Percentiles rank a stretch among this genome's conserved stretches.
phyloP scores from a whole-genome alignment of 768 basidiomycete genomes.

The Mycena chlorophos region DNA sequence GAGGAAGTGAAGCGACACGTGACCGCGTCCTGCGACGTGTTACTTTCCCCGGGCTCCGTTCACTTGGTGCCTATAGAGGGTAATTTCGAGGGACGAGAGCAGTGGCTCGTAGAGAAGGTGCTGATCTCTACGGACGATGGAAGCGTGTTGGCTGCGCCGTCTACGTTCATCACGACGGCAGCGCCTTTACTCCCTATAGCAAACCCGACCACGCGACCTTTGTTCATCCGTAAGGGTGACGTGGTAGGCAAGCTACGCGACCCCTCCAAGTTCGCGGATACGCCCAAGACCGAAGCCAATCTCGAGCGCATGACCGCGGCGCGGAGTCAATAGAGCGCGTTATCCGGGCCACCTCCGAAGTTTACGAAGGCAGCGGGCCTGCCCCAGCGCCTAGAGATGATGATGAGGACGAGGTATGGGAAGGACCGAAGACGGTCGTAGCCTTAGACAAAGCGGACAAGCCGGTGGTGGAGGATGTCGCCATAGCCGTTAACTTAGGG shows the following conservation, averaged over 20 bases:
- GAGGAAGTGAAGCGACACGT: background rate
- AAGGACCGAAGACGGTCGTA: no score
- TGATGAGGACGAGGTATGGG: no score
- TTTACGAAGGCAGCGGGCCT: no score
- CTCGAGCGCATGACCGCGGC: background rate
- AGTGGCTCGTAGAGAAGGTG: conserved; percentile 22
- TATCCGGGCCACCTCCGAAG: background rate
- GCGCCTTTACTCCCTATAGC: background rate
- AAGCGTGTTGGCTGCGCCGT: background rate
- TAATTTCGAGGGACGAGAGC: conserved; percentile 8
- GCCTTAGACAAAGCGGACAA: no score
- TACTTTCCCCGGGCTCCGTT: background rate
- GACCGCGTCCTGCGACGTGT: background rate
- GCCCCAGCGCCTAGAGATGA: no score
- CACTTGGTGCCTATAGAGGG: conserved; percentile 9
- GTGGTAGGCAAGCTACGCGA: conserved; percentile 2
- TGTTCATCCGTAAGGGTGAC: background rate
- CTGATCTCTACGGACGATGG: conserved; percentile 5
- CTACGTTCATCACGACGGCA: background rate
- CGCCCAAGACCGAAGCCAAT: background rate
- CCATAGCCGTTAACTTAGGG: no score
- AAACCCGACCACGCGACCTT: background rate
- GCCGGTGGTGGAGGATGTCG: no score
- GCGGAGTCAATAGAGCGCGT: conserved; percentile 2
- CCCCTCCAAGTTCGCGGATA: background rate